Percentiles rank a stretch among this genome's conserved stretches.
phyloP scores from a whole-genome alignment of 164 flowering plant species.

The Vitis labrusca region DNA sequence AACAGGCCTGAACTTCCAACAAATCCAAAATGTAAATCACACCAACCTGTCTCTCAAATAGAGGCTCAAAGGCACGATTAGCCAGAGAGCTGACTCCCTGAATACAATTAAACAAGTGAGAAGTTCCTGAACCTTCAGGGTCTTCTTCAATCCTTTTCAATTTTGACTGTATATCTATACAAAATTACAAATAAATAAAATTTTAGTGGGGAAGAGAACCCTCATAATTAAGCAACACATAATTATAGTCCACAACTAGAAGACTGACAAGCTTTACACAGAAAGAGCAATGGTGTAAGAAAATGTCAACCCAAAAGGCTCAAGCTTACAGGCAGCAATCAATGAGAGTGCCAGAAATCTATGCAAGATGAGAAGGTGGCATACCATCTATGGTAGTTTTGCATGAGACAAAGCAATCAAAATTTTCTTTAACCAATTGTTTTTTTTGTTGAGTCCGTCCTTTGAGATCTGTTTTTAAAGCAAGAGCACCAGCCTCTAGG shows the following conservation, averaged over 20 bases:
- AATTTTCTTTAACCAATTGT: conserved; percentile 94
- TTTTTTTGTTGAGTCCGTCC: conserved; percentile 93
- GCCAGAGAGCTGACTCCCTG: conserved; percentile 76
- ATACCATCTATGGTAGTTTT: conserved; percentile 99
- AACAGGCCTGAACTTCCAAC: conserved; percentile 4
- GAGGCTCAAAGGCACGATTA: conserved; percentile 86
- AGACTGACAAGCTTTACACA: background rate
- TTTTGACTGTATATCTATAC: conserved; percentile 90
- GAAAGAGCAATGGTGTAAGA: background rate
- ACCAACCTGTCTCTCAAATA: conserved; percentile 97
- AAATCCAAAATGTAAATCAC: conserved; percentile 11
- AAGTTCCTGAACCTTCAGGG: conserved; percentile 97
- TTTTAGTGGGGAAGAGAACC: too few relatives aligned
- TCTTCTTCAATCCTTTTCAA: conserved; percentile 95
- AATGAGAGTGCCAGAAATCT: background rate
- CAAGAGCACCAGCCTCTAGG: conserved; percentile 88
- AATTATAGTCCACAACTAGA: background rate
- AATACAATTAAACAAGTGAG: conserved; percentile 70
- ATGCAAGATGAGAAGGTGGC: conserved; percentile 6
- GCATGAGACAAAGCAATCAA: conserved; percentile 99
- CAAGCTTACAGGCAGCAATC: too few relatives aligned
- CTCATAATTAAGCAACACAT: background rate
- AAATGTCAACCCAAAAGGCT: too few relatives aligned
- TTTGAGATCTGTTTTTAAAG: conserved; percentile 82
- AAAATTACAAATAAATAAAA: conserved; percentile 7